phyloP scores from a whole-genome alignment of 805 yeast genomes.

The Candida hispaniensis region DNA sequence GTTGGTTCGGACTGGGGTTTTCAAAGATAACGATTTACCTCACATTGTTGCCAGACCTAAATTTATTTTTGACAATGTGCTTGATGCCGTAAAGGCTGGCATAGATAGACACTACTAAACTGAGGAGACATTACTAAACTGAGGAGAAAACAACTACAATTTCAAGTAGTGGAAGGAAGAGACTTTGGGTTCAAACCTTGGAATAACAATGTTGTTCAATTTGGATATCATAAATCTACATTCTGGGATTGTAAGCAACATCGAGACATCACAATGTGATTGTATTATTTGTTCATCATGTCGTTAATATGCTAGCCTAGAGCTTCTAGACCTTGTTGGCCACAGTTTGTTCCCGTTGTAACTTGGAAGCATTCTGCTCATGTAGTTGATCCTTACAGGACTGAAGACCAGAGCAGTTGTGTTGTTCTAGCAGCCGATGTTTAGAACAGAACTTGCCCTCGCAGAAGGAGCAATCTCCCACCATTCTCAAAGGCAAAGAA shows the following conservation, averaged over 20 bases:
- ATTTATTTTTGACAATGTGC: conserved; percentile 40
- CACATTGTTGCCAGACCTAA: conserved; percentile 37
- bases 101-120: conserved; percentile 3
- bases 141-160: too few species aligned
- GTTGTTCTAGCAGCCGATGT: conserved; percentile 80
- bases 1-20: conserved; percentile 83
- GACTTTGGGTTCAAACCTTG: too few species aligned
- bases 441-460: conserved; percentile 77
- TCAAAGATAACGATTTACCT: conserved; percentile 41
- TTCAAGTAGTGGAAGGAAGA: too few species aligned
- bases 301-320: too few species aligned
- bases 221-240: too few species aligned
- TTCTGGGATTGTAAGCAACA: too few species aligned
- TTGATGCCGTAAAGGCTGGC: conserved; percentile 37
- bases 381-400: conserved; percentile 74
- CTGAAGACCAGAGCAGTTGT: conserved; percentile 65
- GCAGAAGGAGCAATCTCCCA: conserved; percentile 80
- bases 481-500: conserved; percentile 49
- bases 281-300: too few species aligned
- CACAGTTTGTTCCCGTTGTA: conserved; percentile 78
- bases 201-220: too few species aligned
- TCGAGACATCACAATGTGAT: too few species aligned
- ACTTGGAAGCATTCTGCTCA: conserved; percentile 72
- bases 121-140: too few species aligned
- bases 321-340: conserved; percentile 58